Percentiles rank a stretch among this genome's conserved stretches.
Evolutionary conservation across 169 alveolate species (phyloP).

Genomic region (Plasmodium inui): DNA sequence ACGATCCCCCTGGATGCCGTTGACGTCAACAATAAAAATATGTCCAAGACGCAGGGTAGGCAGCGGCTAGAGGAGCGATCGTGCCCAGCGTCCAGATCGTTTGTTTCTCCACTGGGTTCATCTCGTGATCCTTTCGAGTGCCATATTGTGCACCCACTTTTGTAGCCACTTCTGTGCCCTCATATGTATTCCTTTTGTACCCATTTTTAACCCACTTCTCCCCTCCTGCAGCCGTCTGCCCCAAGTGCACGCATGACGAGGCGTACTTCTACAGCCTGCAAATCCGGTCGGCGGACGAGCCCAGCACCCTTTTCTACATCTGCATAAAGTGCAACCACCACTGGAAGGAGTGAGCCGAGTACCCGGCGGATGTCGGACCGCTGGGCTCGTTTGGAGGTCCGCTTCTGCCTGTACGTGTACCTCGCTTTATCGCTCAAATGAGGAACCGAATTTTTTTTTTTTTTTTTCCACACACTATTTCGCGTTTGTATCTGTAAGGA

Average conservation of each 20-base stretch:
- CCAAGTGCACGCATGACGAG: slow-evolving; percentile 84
- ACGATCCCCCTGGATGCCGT: slow-evolving; percentile 71
- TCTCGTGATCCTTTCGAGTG: background rate
- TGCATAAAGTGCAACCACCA: slow-evolving; percentile 84
- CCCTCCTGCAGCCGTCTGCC: slow-evolving; percentile 82
- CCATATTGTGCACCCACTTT: background rate
- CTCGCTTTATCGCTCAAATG: background rate
- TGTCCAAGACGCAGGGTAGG: slow-evolving; percentile 76
- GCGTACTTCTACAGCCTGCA: slow-evolving; percentile 87
- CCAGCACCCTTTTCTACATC: slow-evolving; percentile 84
- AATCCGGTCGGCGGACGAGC: slow-evolving; percentile 88
- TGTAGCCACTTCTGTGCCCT: background rate
- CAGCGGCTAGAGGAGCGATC: background rate
- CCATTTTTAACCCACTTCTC: background rate
- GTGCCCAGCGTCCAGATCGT: background rate
- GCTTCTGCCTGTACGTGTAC: background rate
- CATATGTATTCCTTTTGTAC: too few relatives aligned
- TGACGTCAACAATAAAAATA: slow-evolving; percentile 56
- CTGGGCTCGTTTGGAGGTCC: background rate
- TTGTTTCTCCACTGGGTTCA: background rate
- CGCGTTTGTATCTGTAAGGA: background rate
- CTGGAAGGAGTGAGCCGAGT: slow-evolving; percentile 81
- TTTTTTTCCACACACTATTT: background rate
- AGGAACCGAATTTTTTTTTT: background rate
- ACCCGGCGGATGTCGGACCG: background rate